phyloP scores from a whole-genome alignment of 345 rosid species.

The Syzygium aromaticum region DNA sequence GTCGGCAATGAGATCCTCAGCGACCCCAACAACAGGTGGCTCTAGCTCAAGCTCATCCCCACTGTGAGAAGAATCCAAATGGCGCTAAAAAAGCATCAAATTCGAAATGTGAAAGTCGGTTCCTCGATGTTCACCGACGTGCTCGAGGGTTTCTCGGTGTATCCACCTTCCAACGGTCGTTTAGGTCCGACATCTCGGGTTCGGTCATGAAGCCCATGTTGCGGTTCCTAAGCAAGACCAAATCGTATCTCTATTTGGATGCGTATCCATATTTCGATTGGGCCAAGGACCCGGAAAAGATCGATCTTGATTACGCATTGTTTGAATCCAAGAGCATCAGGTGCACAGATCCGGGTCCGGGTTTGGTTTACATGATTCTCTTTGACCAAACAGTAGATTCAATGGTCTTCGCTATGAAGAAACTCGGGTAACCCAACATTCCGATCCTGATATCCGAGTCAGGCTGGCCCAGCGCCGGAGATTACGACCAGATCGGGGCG shows the following conservation, averaged over 20 bases:
- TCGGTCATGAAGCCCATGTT: constrained; percentile 58
- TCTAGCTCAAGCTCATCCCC: constrained; percentile 51
- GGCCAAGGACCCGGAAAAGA: constrained; percentile 35
- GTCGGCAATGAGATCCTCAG: constrained; percentile 83
- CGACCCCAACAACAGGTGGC: not conserved
- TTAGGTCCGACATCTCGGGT: constrained; percentile 53
- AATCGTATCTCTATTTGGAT: constrained; percentile 72
- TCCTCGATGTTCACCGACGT: constrained; percentile 57
- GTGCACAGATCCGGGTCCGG: constrained; percentile 51
- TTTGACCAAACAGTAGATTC: constrained; percentile 90
- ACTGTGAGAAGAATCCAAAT: constrained; percentile 59
- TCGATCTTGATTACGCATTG: constrained; percentile 61
- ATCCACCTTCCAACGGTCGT: constrained; percentile 77
- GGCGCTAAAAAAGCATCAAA: constrained; percentile 26
- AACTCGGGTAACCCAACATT: constrained; percentile 57
- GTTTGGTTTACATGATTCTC: constrained; percentile 58
- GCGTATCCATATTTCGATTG: constrained; percentile 77
- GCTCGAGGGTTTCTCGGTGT: constrained; percentile 32
- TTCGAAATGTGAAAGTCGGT: constrained; percentile 59
- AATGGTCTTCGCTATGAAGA: constrained; percentile 60
- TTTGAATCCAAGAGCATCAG: constrained; percentile 39
- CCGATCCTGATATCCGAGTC: constrained; percentile 78
- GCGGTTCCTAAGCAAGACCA: constrained; percentile 74
- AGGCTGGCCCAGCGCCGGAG: constrained; percentile 94
- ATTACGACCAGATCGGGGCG: constrained; percentile 74